Evolutionary conservation across 2,329 filamentous ascomycete genomes (phyloP).

Genomic region (Botryosphaeria dothidea): DNA sequence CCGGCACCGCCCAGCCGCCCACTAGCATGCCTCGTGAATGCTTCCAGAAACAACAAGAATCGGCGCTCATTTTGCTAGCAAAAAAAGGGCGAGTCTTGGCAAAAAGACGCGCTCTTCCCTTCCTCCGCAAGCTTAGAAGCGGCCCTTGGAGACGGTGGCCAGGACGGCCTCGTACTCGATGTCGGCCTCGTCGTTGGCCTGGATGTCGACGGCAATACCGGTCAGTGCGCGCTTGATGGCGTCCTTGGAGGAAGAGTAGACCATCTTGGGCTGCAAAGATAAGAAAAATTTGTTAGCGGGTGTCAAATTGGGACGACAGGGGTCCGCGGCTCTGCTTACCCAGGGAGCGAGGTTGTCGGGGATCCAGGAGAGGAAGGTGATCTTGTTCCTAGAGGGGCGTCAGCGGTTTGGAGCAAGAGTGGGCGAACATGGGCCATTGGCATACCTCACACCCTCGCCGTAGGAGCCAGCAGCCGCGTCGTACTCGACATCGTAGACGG

Average conservation of each 20-base stretch:
- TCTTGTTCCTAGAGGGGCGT: constrained; percentile 58
- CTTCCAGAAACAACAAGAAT: constrained; percentile 8
- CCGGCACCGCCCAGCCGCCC: constrained; percentile 14
- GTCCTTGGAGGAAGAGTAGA: constrained; percentile 87
- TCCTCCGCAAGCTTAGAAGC: constrained; percentile 35
- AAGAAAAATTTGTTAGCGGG: background rate
- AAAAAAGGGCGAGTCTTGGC: background rate
- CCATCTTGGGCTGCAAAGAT: constrained; percentile 73
- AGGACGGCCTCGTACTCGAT: constrained; percentile 76
- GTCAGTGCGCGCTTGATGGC: constrained; percentile 78
- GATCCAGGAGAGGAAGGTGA: constrained; percentile 77
- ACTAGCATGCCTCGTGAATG: constrained; percentile 15
- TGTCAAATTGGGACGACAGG: background rate
- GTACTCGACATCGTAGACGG: constrained; percentile 84
- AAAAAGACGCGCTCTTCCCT: background rate
- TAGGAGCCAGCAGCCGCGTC: constrained; percentile 54
- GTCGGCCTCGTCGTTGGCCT: constrained; percentile 82
- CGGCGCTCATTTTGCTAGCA: constrained; percentile 1
- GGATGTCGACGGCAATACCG: constrained; percentile 73
- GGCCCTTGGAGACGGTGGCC: constrained; percentile 52
- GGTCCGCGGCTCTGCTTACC: constrained; percentile 54
- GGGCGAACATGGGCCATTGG: constrained; percentile 14
- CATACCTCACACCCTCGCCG: constrained; percentile 68
- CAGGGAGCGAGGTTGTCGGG: constrained; percentile 78
- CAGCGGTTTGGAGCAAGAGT: background rate